Evolutionary conservation across 2,329 filamentous ascomycete genomes (phyloP).

Genomic region (Rhinocladiella similis): DNA sequence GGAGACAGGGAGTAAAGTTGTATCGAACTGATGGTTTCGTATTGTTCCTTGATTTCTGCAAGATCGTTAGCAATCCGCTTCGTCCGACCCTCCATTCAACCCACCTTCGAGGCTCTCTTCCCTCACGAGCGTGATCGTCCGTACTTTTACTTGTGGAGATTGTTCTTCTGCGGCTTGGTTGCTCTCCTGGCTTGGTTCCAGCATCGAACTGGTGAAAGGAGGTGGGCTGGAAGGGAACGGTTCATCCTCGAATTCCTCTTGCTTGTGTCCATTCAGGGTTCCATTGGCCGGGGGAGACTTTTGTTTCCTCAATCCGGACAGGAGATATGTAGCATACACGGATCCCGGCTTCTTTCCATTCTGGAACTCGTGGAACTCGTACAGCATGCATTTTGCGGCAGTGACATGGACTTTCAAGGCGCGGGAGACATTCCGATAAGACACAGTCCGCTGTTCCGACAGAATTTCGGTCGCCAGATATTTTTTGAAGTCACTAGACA

Average conservation of each 20-base stretch:
- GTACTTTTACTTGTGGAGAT: conserved; percentile 54
- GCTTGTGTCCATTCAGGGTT: conserved; percentile 28
- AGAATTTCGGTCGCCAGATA: conserved; percentile 76
- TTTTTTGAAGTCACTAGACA: conserved; percentile 58
- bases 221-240: conserved; percentile 61
- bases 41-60: conserved; percentile 65
- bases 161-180: conserved; percentile 58
- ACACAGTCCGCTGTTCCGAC: conserved; percentile 71
- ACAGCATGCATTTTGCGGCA: conserved; percentile 86
- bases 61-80: not conserved
- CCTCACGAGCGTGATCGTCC: conserved; percentile 65
- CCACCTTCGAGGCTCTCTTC: conserved; percentile 72
- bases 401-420: conserved; percentile 82
- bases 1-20: conserved; percentile 85
- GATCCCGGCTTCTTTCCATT: conserved; percentile 72
- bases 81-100: conserved; percentile 15
- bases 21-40: conserved; percentile 72
- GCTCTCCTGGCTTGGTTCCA: conserved; percentile 40
- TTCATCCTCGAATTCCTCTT: conserved; percentile 65
- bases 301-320: conserved; percentile 67
- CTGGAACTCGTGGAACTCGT: conserved; percentile 77
- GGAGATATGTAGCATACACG: conserved; percentile 88
- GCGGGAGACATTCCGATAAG: conserved; percentile 81
- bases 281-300: conserved; percentile 28
- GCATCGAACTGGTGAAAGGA: conserved; percentile 55